Percentiles rank a stretch among this genome's conserved stretches.
phyloP scores from a whole-genome alignment of 2,329 filamentous ascomycete species.

The Fusarium nurragi region DNA sequence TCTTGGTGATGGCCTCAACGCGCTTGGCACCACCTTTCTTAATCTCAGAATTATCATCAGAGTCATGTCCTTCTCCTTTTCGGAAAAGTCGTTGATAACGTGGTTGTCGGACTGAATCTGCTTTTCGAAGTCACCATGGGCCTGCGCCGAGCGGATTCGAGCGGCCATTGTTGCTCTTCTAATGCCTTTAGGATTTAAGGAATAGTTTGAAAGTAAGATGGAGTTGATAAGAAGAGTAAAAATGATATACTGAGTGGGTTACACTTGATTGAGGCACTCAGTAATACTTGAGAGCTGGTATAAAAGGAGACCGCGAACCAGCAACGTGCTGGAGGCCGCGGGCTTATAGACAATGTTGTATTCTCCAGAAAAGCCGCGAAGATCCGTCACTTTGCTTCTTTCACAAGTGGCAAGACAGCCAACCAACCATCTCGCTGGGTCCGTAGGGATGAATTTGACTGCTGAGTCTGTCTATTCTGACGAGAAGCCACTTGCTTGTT shows the following conservation, averaged over 20 bases:
- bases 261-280: not conserved
- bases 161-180: constrained; percentile 1
- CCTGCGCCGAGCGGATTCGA: constrained; percentile 4
- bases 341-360: constrained; percentile 26
- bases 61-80: constrained; percentile 26
- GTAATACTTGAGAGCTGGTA: constrained; percentile 2
- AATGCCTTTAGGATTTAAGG: not conserved
- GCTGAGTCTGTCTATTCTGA: not conserved
- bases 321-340: not conserved
- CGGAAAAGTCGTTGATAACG: constrained; percentile 6
- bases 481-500: constrained; percentile 2
- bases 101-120: constrained; percentile 23
- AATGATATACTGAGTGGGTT: not conserved
- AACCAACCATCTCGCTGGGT: constrained; percentile 1
- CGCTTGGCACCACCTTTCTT: constrained; percentile 53
- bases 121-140: constrained; percentile 28
- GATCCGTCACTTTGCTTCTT: not conserved
- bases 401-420: constrained; percentile 8
- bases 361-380: constrained; percentile 3
- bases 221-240: not conserved
- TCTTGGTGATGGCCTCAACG: constrained; percentile 52
- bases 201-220: not conserved
- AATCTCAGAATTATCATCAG: constrained; percentile 39
- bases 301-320: not conserved
- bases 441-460: not conserved